Conservation (phyloP, 768 basidiomycete genomes). For the Cyclocybe cylindracea region DNA sequence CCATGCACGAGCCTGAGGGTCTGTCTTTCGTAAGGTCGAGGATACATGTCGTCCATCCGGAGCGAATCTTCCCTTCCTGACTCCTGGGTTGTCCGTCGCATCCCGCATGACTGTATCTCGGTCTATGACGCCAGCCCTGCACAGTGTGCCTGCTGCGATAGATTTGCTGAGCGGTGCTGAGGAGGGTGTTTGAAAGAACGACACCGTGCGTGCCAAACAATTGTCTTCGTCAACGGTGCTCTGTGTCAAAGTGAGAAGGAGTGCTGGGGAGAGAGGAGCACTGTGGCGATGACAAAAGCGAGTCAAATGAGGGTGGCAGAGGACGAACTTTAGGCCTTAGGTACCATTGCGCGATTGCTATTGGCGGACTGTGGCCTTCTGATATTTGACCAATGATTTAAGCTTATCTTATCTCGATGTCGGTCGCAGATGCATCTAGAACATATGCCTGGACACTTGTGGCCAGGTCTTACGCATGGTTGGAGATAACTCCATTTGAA, state of each 20-base stretch:
- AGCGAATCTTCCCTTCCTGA: constrained; percentile 68
- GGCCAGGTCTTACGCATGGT: too few species aligned
- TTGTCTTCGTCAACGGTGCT: too few species aligned
- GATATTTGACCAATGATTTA: too few species aligned
- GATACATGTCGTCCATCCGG: constrained; percentile 55
- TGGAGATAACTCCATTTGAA: too few species aligned
- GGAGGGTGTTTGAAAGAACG: constrained; percentile 61
- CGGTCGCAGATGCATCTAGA: too few species aligned
- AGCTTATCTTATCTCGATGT: too few species aligned
- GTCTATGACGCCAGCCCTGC: constrained; percentile 76
- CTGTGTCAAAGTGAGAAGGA: neutral
- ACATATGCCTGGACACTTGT: too few species aligned
- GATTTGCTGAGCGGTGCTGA: constrained; percentile 57
- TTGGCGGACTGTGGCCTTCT: too few species aligned
- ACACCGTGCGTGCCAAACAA: constrained; percentile 13
- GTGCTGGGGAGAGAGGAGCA: constrained; percentile 18
- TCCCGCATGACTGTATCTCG: constrained; percentile 78
- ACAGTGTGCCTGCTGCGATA: constrained; percentile 62
- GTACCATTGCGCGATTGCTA: too few species aligned
- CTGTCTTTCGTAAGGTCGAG: constrained; percentile 61
- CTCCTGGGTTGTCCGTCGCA: constrained; percentile 65
- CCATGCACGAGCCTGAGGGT: constrained; percentile 54
- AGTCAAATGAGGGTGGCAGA: constrained; percentile 37
- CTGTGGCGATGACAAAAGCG: constrained; percentile 28
- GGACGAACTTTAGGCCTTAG: too few species aligned